These are phyloP conservation scores for Aspergillus persii DNA, from an alignment of 2,329 filamentous ascomycete genomes.

Conservation along the genomic window DNA sequence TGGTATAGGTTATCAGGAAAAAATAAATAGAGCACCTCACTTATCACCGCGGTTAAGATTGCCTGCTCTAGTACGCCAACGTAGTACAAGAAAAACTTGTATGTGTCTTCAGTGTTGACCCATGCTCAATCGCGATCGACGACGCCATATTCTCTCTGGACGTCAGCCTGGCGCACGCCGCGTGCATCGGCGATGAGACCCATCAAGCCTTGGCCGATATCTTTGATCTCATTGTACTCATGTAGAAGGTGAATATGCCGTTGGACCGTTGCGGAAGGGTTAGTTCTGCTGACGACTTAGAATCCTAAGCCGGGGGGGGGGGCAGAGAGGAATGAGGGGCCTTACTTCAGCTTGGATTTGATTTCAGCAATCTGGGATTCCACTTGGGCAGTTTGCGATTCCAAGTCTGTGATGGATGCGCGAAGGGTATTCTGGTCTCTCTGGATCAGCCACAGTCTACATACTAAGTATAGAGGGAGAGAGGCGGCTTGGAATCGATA, in stretches of 20 bases:
- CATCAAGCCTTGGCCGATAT: constrained; percentile 64
- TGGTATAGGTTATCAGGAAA: not conserved
- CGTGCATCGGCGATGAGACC: constrained; percentile 65
- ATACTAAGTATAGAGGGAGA: too few relatives aligned
- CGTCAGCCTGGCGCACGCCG: constrained; percentile 52
- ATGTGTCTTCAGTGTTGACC: too few relatives aligned
- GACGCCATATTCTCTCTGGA: constrained; percentile 42
- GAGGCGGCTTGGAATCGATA: constrained; percentile 1
- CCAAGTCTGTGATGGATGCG: constrained; percentile 37
- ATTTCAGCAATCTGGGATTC: constrained; percentile 34
- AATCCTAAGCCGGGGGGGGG: not conserved
- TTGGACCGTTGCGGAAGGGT: constrained; percentile 55
- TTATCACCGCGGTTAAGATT: too few relatives aligned
- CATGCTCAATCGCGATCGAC: constrained; percentile 33
- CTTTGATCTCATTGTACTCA: constrained; percentile 69
- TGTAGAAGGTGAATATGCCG: constrained; percentile 65
- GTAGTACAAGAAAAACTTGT: too few relatives aligned
- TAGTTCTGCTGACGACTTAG: constrained; percentile 22
- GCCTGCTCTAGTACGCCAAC: too few relatives aligned
- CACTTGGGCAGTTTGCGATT: constrained; percentile 45
- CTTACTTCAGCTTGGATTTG: constrained; percentile 37
- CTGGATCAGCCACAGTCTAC: constrained; percentile 13
- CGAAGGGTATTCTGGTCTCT: constrained; percentile 21
- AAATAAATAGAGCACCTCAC: not conserved
- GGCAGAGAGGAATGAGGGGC: not conserved